Percentiles rank a stretch among this genome's conserved stretches.
Conservation (phyloP, 192 early-diverging fungal genomes). For the Endogone sp. region DNA sequence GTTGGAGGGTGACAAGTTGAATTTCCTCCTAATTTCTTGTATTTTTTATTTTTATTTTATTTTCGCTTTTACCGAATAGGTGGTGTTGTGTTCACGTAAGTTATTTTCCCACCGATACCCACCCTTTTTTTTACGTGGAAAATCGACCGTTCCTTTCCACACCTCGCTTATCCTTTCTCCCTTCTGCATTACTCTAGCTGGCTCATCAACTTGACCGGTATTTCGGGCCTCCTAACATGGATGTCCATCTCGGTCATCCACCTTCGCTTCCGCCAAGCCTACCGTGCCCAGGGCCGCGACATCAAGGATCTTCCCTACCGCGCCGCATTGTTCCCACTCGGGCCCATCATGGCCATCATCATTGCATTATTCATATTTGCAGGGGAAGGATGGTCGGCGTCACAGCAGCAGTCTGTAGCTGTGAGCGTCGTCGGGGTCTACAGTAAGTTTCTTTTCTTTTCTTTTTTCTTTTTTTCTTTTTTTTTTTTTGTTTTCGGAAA, state of each 20-base stretch:
- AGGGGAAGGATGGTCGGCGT: conserved; percentile 54
- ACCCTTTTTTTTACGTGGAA: no score
- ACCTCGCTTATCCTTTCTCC: conserved; percentile 44
- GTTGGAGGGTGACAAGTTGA: no score
- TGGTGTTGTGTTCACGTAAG: no score
- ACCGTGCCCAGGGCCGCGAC: conserved; percentile 61
- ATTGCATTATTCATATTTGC: conserved; percentile 59
- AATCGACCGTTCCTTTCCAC: conserved; percentile 36
- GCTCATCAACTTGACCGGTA: conserved; percentile 61
- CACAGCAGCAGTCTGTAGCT: conserved; percentile 24
- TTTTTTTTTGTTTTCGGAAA: no score
- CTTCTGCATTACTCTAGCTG: conserved; percentile 43
- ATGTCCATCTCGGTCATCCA: conserved; percentile 76
- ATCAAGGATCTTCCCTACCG: conserved; percentile 67
- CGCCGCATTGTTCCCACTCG: conserved; percentile 72
- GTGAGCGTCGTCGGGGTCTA: conserved; percentile 9
- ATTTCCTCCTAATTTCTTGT: no score
- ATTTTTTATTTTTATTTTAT: no score
- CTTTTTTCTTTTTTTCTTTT: conserved; percentile 53
- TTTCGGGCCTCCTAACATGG: conserved; percentile 78
- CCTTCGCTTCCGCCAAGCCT: conserved; percentile 77
- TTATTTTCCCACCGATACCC: no score
- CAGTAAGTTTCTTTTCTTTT: conserved; percentile 58
- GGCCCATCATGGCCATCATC: conserved; percentile 63
- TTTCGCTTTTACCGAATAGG: no score